A percentile compares a stretch with the other conserved stretches of the same genome.
Evolutionary conservation across 2,329 filamentous ascomycete species (phyloP).

Genomic region (Trichoderma afroharzianum): DNA sequence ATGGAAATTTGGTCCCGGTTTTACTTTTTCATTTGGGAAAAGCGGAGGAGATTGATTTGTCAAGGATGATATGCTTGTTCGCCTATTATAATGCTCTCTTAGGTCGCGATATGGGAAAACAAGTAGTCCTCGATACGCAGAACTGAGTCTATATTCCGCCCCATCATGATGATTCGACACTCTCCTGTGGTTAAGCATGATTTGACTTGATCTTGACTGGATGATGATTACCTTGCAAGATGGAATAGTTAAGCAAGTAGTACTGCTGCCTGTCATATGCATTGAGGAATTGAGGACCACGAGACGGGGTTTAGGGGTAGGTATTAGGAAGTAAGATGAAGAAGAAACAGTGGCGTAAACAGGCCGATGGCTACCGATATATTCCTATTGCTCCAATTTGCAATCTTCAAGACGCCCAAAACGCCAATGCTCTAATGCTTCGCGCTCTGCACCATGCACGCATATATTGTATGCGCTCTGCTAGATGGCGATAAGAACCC

Average conservation of each 20-base stretch:
- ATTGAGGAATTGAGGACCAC: not conserved
- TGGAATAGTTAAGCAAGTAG: not conserved
- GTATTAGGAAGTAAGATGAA: not conserved
- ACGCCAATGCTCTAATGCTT: conserved; percentile 7
- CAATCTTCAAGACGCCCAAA: conserved; percentile 5
- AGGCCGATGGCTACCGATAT: not conserved
- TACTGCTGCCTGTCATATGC: not conserved
- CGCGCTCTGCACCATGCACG: not conserved
- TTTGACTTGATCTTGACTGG: not conserved
- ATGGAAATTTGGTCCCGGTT: not conserved
- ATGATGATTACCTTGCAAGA: not conserved
- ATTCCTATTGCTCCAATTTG: not conserved
- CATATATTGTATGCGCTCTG: not conserved
- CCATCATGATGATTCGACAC: not conserved
- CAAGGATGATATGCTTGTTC: not conserved
- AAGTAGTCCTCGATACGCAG: not conserved
- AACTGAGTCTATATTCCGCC: not conserved
- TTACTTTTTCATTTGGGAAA: not conserved
- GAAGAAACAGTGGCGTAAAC: not conserved
- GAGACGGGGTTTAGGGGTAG: not conserved
- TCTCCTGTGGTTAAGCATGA: not conserved
- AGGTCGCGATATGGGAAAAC: not conserved
- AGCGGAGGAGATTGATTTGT: not conserved
- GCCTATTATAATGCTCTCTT: not conserved
- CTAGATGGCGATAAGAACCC: not conserved